Base-by-base conservation (phyloP, 441 rosid genomes). In the Rhodomyrtus psidioides region DNA sequence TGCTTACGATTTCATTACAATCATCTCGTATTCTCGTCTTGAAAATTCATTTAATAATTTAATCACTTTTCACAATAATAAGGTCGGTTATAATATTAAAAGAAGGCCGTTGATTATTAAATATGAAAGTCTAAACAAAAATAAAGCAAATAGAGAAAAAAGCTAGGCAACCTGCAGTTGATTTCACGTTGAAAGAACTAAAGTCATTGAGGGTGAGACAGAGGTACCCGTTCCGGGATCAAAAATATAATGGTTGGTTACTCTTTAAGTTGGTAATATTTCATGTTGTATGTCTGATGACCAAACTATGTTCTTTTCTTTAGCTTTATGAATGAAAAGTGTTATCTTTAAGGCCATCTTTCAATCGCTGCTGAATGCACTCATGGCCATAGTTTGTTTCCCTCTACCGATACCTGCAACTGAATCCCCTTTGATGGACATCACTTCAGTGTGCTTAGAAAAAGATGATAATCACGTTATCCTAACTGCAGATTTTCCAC, bases 171-270 rank as follows among this genome's bases (percentile, higher is more conserved):
- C 59, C 15, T 88, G 86, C 93, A 96, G 99, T 95, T 92, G 99
- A 97, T 90, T 96, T 97, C 91, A 95, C 97, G 4, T 83, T 95
- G 30, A 46, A 94, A 86, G 98, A 97, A 87, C 91, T 96, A 86
- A 94, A 92, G 91, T 90, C 86, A 82, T 90, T 97, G 84, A 88
- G 96, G 23, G 95, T 91, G 87, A 97, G 93, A 87, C 99, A 97
- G 92, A 90, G 98, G 84, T 94, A 81, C 90, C 70, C 88, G 57
- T 97, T 92, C 90, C 93, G 99, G 59, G 97, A 97, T 93, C 98
- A 95, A 87, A 94, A 94, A 83, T 95, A 95, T 87, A 95, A 96
- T 86, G 99, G 99, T 95, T 59, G 84, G 92, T 89, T 56, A 57
- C 87, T 83, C 30, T 56, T n/a, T 83, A 42, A 55, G 70, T 82